Base-by-base conservation (phyloP, 1,284 basidiomycete genomes). In the Ceratobasidium papillatum region DNA sequence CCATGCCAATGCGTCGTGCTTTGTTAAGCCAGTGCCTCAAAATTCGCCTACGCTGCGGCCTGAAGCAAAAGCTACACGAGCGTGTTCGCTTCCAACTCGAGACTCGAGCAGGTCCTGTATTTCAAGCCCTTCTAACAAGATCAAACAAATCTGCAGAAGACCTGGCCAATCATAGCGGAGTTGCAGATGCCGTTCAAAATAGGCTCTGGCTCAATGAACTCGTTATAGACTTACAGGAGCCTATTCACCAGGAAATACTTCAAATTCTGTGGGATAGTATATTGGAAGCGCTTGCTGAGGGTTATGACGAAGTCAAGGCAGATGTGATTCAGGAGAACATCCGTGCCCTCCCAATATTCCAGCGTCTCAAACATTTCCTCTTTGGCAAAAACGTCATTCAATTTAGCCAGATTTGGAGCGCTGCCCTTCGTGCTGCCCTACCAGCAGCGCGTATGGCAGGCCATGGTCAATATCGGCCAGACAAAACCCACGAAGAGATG, bases 351-450 rank as follows among this genome's bases (percentile, higher is more conserved):
- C 43, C 63, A 2, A 17, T 65, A 25, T 34, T 41, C 14, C 43
- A 65, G 30, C 63, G 63, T 27, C 2, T 65, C 27, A 65, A 65
- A 34, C 32, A 65, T 25, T 22, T n/a, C 19, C 63, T 65, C 30
- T 51, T 65, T n/a, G 63, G 63, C 45, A 65, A 65, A 25, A 65
- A 65, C 47, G 63, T 65, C 14, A 65, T 65, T 41, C 63, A 65
- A 22, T 65, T 65, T 22, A 65, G 63, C 45, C 63, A 65, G 12
- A 65, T 65, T 17, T 65, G 63, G 63, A 51, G 45, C 27, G 63
- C 45, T 14, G 63, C 45, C 14, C 63, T 65, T 51, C 63, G 63
- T 3, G 63, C 47, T n/a, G 63, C 45, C 7, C 30, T 63, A 25
- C 61, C 61, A 19, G 61, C 61, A n/a, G 61, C 61, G 14, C 63